Evolutionary conservation across 768 basidiomycete species (phyloP), one percentile per base, ranked within the genome.

Genomic region (Tylopilus plumbeoviolaceoides): DNA sequence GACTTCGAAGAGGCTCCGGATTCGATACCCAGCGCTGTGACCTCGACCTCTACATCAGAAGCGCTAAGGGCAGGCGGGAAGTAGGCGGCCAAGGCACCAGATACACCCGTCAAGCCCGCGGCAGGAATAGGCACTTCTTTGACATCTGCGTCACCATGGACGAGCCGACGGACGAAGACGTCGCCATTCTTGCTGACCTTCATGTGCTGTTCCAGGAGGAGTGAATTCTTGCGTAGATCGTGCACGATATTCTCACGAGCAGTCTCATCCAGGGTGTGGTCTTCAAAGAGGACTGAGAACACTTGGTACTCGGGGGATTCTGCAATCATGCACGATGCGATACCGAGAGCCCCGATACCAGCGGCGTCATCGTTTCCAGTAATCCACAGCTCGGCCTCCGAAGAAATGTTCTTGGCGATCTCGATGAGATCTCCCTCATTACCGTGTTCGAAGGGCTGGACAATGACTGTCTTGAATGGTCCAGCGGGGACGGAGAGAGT

Each of bases 221-320:
- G 51, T 0, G 57, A 40, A 35, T 68, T 69, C 33, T 59, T 58
- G 25, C 66, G 67, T 10, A 68, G 55, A 21, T 57, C 59, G 31
- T 66, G 57, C 17, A 68, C 59, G 14, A 54, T 47, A 47, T 56
- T 60, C 61, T 61, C 67, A 42, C 62, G 63, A 4, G 56, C 59
- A 5, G 18, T 54, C 17, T 58, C 44, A 15, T 61, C 57, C 39
- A 68, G 38, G 17, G 63, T 57, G 45, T 68, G 64, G 39, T 68
- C 66, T 46, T 68, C 64, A 14, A 68, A 68, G 7, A 68, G 63
- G 1, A 68, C 51, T 2, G 64, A 66, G 25, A 57, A 68, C 2
- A 64, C 63, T 28, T 56, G 59, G 43, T 64, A 68, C 31, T 66
- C 67, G 12, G 64, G 64, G 5, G 64, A 68, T 21, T 68, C 66